Conservation (phyloP, 805 yeast genomes). For the Candida taoyuanica region DNA sequence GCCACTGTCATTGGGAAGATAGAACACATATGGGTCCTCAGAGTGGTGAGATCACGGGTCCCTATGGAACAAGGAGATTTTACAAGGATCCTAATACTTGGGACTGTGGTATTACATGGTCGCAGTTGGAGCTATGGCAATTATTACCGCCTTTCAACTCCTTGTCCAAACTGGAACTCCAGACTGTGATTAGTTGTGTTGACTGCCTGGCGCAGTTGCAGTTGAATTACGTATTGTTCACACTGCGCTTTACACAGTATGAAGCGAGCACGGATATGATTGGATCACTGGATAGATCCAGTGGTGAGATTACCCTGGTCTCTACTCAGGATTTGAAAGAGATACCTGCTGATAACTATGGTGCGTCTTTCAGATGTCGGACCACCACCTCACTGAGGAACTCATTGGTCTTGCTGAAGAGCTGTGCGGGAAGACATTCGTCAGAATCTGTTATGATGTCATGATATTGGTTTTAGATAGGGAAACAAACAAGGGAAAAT, state of each 20-base stretch:
- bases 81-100: neutral
- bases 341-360: no score
- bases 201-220: slow-evolving; percentile 18
- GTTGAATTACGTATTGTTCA: slow-evolving; percentile 13
- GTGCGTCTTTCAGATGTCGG: neutral
- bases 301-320: slow-evolving; percentile 16
- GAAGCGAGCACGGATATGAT: slow-evolving; percentile 15
- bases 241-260: slow-evolving; percentile 12
- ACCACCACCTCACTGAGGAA: neutral
- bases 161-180: slow-evolving; percentile 4
- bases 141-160: slow-evolving; percentile 19
- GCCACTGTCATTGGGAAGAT: neutral
- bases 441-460: neutral
- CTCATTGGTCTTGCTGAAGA: neutral
- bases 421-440: neutral
- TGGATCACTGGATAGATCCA: slow-evolving; percentile 15
- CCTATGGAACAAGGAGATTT: neutral
- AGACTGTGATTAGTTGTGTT: slow-evolving; percentile 13
- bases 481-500: no score
- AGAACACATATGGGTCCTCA: neutral
- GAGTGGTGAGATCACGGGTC: neutral
- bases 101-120: slow-evolving; percentile 10
- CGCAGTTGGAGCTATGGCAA: slow-evolving; percentile 22
- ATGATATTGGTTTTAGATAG: no score
- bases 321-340: slow-evolving; percentile 10